Base-by-base conservation (phyloP, 305 asterid species). In the Ilex paraguariensis region DNA sequence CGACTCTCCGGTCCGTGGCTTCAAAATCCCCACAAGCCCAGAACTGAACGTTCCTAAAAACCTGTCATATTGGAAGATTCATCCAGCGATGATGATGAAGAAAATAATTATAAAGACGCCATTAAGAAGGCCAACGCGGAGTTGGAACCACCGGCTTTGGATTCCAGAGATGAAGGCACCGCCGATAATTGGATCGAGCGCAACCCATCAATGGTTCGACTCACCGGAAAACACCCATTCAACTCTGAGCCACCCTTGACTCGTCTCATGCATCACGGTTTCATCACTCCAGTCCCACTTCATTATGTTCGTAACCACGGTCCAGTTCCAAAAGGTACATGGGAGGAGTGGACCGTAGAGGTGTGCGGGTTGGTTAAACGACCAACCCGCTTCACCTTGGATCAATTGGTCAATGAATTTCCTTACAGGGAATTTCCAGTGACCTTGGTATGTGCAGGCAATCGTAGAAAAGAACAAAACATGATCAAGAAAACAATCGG, bases 221-320 rank as follows among this genome's bases (percentile, higher is more conserved):
- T 92, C 50, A 92, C 98, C 60, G 98, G 97, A 0, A 92, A 92
- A 54, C 98, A 92, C 79, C 98, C 98, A 9, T 92, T 92, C 77
- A 92, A 89, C 81, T 87, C 93, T 11, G 98, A 92, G 86, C 81
- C 97, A 3, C 95, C 96, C 2, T 75, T 92, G 14, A 66, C 85
- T 0, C 76, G 95, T 9, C 87, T 92, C 69, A 89, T 89, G 95
- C 91, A 84, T 80, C 90, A 89, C 68, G 98, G 98, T 4, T 92
- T 92, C 82, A 89, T 92, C 58, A 92, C 98, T 2, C 98, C 98
- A 8, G 98, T 84, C 0, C 91, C 98, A 0, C 85, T 89, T 70
- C 98, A 92, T 81, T 92, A 92, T 79, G 98, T 92, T 39, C 93
- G 98, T 10, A 92, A 92, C 84, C 98, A 92, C 73, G 98, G 98